Evolutionary conservation across 164 flowering plant genomes (phyloP).

Genomic region (Brasenia schreberi): DNA sequence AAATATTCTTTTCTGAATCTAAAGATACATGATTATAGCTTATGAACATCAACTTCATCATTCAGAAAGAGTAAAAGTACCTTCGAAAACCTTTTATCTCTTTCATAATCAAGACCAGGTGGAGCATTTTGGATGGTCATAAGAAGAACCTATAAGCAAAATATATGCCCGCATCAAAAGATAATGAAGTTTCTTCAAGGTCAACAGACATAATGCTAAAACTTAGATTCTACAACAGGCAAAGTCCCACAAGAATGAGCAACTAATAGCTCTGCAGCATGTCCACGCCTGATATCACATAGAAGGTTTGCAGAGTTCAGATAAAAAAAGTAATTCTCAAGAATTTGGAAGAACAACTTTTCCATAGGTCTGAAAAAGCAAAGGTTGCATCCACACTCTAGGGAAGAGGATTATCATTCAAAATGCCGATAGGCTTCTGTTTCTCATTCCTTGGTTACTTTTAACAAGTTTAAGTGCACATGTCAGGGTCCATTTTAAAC

Average conservation of each 20-base stretch:
- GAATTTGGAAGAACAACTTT: neutral
- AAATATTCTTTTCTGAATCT: too few relatives aligned
- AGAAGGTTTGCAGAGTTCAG: neutral
- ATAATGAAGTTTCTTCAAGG: too few relatives aligned
- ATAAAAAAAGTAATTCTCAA: neutral
- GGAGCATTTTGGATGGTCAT: constrained; percentile 42
- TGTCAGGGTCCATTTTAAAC: too few relatives aligned
- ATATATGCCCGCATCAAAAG: neutral
- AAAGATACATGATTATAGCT: too few relatives aligned
- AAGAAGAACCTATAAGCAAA: constrained; percentile 24
- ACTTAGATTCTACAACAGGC: neutral
- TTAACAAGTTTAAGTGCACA: too few relatives aligned
- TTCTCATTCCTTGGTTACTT: too few relatives aligned
- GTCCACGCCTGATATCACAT: too few relatives aligned
- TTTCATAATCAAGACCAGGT: constrained; percentile 87
- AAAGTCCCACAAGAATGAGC: neutral
- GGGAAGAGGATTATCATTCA: neutral
- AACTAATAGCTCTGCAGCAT: neutral
- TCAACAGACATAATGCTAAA: too few relatives aligned
- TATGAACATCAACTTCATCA: neutral
- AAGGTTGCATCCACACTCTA: neutral
- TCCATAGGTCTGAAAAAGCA: neutral
- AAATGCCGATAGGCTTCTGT: too few relatives aligned
- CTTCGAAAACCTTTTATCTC: constrained; percentile 95
- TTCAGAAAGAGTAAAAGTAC: constrained; percentile 36